phyloP scores from a whole-genome alignment of 1,284 basidiomycete genomes.

The Rhizopogon parksii region DNA sequence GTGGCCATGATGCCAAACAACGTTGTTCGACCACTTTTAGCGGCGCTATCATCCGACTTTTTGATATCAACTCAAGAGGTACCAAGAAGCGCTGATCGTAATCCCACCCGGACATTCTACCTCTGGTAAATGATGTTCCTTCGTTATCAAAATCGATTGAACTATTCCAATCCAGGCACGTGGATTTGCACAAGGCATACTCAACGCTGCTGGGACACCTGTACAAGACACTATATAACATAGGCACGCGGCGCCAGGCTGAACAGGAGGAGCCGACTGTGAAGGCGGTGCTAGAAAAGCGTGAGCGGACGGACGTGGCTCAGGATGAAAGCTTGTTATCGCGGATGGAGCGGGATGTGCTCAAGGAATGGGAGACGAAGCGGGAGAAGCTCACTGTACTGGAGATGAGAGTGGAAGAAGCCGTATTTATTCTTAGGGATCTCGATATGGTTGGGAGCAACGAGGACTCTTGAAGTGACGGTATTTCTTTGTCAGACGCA shows the following conservation, averaged over 20 bases:
- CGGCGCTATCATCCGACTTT: constrained; percentile 72
- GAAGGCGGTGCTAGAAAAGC: constrained; percentile 69
- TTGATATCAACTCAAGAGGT: constrained; percentile 88
- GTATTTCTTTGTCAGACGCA: too few relatives aligned
- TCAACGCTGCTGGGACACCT: constrained; percentile 67
- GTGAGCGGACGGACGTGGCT: constrained; percentile 74
- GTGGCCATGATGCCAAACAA: constrained; percentile 87
- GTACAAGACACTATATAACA: constrained; percentile 86
- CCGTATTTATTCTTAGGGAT: constrained; percentile 80
- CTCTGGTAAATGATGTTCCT: constrained; percentile 59
- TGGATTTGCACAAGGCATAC: constrained; percentile 79
- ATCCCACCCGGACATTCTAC: constrained; percentile 80
- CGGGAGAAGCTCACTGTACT: constrained; percentile 66
- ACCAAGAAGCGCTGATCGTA: constrained; percentile 80
- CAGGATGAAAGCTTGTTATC: constrained; percentile 64
- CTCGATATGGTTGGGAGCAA: constrained; percentile 30
- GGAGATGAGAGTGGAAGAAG: constrained; percentile 77
- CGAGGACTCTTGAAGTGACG: constrained; percentile 21
- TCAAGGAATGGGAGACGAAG: constrained; percentile 63
- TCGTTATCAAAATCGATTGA: neutral
- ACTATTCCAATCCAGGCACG: constrained; percentile 48
- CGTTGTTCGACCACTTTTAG: constrained; percentile 77
- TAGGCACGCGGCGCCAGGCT: constrained; percentile 60
- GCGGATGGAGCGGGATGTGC: constrained; percentile 62
- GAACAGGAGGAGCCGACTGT: constrained; percentile 64